A percentile compares a stretch with the other conserved stretches of the same genome.
phyloP scores from a whole-genome alignment of 1,284 basidiomycete genomes.

The Earliella scabrosa region DNA sequence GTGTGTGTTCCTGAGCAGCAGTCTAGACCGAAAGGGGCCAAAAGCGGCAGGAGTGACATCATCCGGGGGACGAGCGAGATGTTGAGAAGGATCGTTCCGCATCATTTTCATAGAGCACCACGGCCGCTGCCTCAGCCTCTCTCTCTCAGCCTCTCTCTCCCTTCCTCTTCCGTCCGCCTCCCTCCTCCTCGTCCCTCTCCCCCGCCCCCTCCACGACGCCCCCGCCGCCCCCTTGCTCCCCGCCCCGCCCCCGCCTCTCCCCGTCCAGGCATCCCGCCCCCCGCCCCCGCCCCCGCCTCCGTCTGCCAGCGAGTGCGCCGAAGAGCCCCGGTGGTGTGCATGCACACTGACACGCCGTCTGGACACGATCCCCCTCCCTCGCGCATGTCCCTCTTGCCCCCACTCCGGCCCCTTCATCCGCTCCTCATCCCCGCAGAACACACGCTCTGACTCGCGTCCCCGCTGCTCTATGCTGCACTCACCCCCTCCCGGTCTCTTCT shows the following conservation, averaged over 20 bases:
- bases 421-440: conserved; percentile 34
- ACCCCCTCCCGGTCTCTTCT: conserved; percentile 16
- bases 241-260: conserved; percentile 14
- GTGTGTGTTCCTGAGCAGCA: conserved; percentile 25
- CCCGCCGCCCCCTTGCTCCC: conserved; percentile 12
- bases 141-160: background rate
- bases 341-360: conserved; percentile 14
- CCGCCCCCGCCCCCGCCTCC: background rate
- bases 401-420: conserved; percentile 41
- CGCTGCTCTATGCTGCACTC: conserved; percentile 27
- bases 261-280: conserved; percentile 3
- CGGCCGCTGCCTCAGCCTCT: background rate
- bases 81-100: conserved; percentile 24
- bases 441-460: conserved; percentile 12
- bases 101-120: conserved; percentile 27
- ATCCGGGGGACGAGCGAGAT: conserved; percentile 20
- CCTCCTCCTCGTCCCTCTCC: conserved; percentile 3
- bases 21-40: conserved; percentile 14
- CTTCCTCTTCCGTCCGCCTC: conserved; percentile 1
- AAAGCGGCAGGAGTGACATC: conserved; percentile 27
- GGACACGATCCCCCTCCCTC: conserved; percentile 8
- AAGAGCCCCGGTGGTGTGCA: conserved; percentile 1
- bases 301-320: background rate
- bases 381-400: conserved; percentile 23
- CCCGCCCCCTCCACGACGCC: conserved; percentile 6